These are phyloP conservation scores for Guyanaporus albipodus DNA, from an alignment of 768 basidiomycete genomes.

Conservation along the genomic window DNA sequence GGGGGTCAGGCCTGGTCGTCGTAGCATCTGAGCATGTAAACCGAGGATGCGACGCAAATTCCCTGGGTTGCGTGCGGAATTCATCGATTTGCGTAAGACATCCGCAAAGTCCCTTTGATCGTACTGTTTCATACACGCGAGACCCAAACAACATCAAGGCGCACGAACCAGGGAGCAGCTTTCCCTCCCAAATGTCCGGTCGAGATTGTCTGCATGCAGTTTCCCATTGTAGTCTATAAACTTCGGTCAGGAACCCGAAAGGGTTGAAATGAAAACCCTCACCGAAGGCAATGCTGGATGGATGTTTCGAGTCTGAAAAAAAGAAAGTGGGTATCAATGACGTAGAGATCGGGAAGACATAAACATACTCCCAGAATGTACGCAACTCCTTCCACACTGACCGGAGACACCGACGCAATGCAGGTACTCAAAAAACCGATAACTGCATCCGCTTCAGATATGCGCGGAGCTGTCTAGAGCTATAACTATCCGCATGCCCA, in stretches of 20 bases:
- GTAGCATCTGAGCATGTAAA: constrained; percentile 3
- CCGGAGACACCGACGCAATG: constrained; percentile 1
- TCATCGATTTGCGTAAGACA: not conserved
- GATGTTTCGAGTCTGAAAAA: not conserved
- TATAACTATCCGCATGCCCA: not conserved
- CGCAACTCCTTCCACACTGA: not conserved
- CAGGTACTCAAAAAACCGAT: not conserved
- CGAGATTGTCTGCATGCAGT: constrained; percentile 6
- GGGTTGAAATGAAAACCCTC: not conserved
- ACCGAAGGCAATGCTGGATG: not conserved
- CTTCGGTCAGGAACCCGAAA: not conserved
- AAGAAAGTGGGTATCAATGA: not conserved
- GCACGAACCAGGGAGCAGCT: constrained; percentile 1
- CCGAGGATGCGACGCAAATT: constrained; percentile 2
- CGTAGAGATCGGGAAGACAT: no score
- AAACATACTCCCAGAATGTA: not conserved
- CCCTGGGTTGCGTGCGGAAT: not conserved
- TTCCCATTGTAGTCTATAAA: constrained; percentile 3
- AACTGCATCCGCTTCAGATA: constrained; percentile 1
- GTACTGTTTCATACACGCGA: no score
- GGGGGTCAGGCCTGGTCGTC: not conserved
- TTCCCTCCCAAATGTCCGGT: not conserved
- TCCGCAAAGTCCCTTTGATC: not conserved
- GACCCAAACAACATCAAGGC: no score
- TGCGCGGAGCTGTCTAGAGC: not conserved